These are phyloP conservation scores for Artemisia argyi DNA, from an alignment of 129 eudicot genomes.

Conservation along the genomic window DNA sequence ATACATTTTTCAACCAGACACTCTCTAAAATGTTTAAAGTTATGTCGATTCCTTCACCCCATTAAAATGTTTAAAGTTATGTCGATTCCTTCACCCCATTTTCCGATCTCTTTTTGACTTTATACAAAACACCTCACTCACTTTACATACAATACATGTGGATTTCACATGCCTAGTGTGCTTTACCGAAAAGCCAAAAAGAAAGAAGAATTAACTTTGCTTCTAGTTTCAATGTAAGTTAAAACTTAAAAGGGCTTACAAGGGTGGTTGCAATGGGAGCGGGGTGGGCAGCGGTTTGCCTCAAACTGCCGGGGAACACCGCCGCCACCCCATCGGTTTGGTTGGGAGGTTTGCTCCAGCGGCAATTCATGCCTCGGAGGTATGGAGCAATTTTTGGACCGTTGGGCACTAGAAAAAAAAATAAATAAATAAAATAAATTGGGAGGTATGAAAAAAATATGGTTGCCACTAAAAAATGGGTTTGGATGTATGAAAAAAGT, in stretches of 20 bases:
- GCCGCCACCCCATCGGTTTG: no score
- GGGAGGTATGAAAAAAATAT: no score
- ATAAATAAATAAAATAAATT: no score
- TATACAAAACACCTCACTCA: constrained; percentile 12
- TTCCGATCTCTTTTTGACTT: constrained; percentile 11
- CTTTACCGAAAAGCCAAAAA: constrained; percentile 26
- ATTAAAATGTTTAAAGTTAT: neutral
- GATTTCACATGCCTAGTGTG: constrained; percentile 17
- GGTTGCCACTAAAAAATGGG: no score
- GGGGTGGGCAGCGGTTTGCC: no score
- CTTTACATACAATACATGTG: constrained; percentile 19
- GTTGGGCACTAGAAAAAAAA: no score
- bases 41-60: neutral
- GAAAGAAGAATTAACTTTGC: neutral
- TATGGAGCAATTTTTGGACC: no score
- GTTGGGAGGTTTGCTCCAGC: no score
- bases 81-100: neutral
- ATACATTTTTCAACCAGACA: neutral
- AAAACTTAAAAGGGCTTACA: neutral
- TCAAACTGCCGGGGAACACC: no score
- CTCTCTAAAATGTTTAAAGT: neutral
- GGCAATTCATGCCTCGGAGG: no score
- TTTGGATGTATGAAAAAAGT: no score
- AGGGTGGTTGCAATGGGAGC: no score
- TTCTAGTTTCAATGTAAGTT: constrained; percentile 6